Conservation (phyloP, 331 rosid genomes). For the Quercus phellos region DNA sequence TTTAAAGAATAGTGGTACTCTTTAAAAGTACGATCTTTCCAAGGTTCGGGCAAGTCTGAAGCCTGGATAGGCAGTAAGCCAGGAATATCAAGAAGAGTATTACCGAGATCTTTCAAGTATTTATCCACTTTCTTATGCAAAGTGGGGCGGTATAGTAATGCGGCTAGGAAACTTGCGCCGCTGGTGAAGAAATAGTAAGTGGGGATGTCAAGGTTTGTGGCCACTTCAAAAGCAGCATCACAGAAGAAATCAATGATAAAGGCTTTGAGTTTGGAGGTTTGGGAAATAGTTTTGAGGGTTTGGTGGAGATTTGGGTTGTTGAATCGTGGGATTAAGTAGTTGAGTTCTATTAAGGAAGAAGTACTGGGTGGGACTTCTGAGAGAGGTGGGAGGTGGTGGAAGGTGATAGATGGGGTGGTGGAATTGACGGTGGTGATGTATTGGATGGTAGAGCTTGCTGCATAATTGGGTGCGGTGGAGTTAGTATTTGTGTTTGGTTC, state of each 20-base stretch:
- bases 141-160: conserved; percentile 23
- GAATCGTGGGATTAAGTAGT: neutral
- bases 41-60: conserved; percentile 17
- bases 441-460: conserved; percentile 8
- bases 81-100: conserved; percentile 8
- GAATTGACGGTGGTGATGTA: conserved; percentile 25
- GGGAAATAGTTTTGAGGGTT: conserved; percentile 18
- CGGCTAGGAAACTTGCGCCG: conserved; percentile 5
- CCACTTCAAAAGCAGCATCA: conserved; percentile 10
- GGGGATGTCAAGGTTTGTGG: conserved; percentile 20
- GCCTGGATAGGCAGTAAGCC: conserved; percentile 28
- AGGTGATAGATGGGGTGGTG: conserved; percentile 26
- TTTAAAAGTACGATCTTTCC: neutral
- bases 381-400: conserved; percentile 26
- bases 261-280: conserved; percentile 21
- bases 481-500: conserved; percentile 3
- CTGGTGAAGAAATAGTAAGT: conserved; percentile 29
- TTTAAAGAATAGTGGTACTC: conserved; percentile 6
- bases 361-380: neutral
- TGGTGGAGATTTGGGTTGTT: conserved; percentile 16
- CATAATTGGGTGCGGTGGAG: neutral
- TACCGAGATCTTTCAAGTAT: neutral
- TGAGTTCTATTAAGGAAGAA: neutral
- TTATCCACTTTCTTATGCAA: neutral
- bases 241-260: conserved; percentile 44